These are phyloP conservation scores for Nemania sp. DNA, from an alignment of 2,329 filamentous ascomycete species.

Conservation along the genomic window DNA sequence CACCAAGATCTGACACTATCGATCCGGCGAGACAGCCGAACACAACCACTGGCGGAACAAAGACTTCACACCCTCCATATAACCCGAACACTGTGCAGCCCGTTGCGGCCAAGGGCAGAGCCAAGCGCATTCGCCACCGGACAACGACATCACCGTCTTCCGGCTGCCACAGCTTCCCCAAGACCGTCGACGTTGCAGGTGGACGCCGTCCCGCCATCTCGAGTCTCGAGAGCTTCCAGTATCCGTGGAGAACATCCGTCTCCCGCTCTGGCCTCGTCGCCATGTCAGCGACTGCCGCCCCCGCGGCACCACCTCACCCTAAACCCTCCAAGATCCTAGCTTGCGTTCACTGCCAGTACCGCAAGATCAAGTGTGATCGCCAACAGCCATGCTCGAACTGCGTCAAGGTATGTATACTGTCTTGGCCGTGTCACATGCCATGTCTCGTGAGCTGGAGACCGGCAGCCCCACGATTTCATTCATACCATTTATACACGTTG, in stretches of 20 bases:
- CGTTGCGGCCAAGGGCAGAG: neutral
- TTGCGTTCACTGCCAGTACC: slow-evolving; percentile 66
- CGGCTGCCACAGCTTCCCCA: neutral
- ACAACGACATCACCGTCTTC: neutral
- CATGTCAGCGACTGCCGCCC: slow-evolving; percentile 20
- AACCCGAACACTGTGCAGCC: neutral
- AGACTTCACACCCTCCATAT: neutral
- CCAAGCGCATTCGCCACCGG: neutral
- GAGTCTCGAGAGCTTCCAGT: too few species aligned
- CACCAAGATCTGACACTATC: slow-evolving; percentile 15
- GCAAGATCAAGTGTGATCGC: slow-evolving; percentile 67
- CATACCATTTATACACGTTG: too few species aligned
- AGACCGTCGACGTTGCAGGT: too few species aligned
- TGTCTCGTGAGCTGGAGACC: neutral
- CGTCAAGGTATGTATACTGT: slow-evolving; percentile 41
- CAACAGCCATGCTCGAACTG: slow-evolving; percentile 62
- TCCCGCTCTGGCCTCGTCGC: neutral
- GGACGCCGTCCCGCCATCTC: too few species aligned
- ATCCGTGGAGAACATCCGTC: too few species aligned
- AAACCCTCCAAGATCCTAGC: slow-evolving; percentile 43
- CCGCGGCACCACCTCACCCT: slow-evolving; percentile 18
- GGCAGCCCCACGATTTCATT: neutral
- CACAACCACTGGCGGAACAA: neutral
- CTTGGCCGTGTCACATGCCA: neutral
- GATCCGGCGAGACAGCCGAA: neutral